These are phyloP conservation scores for Penicillium aurantiogriseum DNA, from an alignment of 2,329 filamentous ascomycete species.

Conservation along the genomic window DNA sequence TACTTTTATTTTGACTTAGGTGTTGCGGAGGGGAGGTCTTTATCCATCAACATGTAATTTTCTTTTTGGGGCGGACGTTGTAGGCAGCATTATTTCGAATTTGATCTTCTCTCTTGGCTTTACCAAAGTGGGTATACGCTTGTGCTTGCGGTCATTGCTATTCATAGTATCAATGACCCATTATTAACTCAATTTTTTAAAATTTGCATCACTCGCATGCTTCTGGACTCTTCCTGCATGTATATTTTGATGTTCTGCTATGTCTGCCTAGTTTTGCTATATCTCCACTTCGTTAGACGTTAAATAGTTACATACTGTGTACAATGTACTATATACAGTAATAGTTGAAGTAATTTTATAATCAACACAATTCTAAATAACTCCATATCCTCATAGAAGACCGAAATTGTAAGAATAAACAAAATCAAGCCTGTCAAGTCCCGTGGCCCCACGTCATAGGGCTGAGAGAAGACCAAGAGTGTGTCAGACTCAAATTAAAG, in stretches of 20 bases:
- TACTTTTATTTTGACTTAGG: background rate
- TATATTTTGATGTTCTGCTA: background rate
- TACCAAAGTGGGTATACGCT: background rate
- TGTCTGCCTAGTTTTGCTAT: constrained; percentile 1
- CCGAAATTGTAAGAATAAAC: background rate
- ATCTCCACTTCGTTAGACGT: background rate
- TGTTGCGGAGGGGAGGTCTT: background rate
- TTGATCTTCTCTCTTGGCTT: constrained; percentile 1
- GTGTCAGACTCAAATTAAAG: background rate
- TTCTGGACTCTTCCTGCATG: background rate
- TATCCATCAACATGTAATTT: background rate
- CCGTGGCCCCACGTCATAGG: constrained; percentile 21
- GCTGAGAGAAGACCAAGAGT: constrained; percentile 14
- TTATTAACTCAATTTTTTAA: background rate
- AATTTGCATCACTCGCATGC: background rate
- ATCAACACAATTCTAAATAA: background rate
- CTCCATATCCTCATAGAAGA: too few relatives aligned
- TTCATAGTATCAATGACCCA: background rate
- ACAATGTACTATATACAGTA: background rate
- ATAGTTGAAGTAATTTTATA: background rate
- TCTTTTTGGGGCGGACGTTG: background rate
- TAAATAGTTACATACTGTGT: background rate
- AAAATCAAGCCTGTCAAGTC: background rate
- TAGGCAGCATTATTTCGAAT: constrained; percentile 5
- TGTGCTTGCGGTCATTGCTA: background rate